Conservation (phyloP, 176 grass and related monocot genomes). For the Leersia perrieri region DNA sequence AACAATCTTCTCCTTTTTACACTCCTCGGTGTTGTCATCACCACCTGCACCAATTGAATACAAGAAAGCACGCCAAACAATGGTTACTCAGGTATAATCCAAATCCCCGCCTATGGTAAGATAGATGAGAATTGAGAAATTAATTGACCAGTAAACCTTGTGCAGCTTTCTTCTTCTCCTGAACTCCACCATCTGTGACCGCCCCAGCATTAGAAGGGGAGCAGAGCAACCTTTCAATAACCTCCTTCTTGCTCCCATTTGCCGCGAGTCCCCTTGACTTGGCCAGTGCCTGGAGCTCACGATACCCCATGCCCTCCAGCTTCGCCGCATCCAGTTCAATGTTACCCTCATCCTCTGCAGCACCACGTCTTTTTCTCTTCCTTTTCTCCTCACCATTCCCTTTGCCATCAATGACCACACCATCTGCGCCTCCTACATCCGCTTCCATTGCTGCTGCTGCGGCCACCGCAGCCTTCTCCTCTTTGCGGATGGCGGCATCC, state of each 20-base stretch:
- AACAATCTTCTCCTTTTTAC: conserved; percentile 73
- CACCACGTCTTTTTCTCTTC: conserved; percentile 30
- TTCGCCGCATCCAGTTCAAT: conserved; percentile 35
- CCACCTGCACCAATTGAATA: conserved; percentile 27
- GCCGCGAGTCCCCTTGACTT: conserved; percentile 42
- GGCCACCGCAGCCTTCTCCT: conserved; percentile 19
- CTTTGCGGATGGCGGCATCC: conserved; percentile 51
- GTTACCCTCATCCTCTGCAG: not conserved
- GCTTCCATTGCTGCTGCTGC: not conserved
- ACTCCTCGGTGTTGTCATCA: conserved; percentile 43
- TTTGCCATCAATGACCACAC: not conserved
- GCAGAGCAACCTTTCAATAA: conserved; percentile 50
- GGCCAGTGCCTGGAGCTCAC: conserved; percentile 59
- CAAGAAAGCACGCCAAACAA: not conserved
- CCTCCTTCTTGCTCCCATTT: conserved; percentile 60
- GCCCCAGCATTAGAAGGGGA: conserved; percentile 10
- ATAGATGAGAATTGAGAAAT: not conserved
- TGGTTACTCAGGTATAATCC: not conserved
- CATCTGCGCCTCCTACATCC: conserved; percentile 3
- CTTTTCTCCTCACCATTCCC: not conserved
- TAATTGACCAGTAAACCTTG: conserved; percentile 31
- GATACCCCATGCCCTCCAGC: conserved; percentile 55
- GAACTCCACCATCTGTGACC: conserved; percentile 30
- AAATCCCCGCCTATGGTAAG: not conserved
- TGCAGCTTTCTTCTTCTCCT: conserved; percentile 16